Evolutionary conservation across 805 yeast species (phyloP), one percentile per base, ranked within the genome.

Genomic region (Brettanomyces custersianus): DNA sequence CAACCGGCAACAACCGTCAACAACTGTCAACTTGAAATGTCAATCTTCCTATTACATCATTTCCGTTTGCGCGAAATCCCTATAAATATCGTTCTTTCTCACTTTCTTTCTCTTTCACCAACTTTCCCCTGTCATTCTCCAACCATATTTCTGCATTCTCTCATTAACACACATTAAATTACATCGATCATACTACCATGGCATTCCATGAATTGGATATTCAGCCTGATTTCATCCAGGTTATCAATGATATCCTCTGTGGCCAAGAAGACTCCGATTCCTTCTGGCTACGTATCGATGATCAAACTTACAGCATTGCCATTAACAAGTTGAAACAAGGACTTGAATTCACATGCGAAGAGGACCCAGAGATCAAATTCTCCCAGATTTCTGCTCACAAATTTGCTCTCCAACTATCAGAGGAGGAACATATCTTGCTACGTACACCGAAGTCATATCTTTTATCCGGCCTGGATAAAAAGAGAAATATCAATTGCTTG

Each of bases 181-280:
- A n/a, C n/a, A n/a, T n/a, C n/a, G n/a, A n/a, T n/a, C n/a, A n/a
- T n/a, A n/a, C n/a, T n/a, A 11, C 6, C 31, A 29, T 19, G 13
- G 34, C 28, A 36, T 33, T 40, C 3, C 43, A 36, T 16, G 30
- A 18, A 17, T 13, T 47, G 5, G 25, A 31, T 10, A 17, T 50
- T 3, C 56, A 49, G 33, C 34, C 36, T 2, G 54, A 49, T 33
- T 43, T 46, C 27, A 13, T 28, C 9, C 42, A 39, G 19, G 44
- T 47, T 1, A 13, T 47, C 3, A 31, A 31, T 19, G 55, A 49
- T n/a, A 30, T 40, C 4, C 20, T 18, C 5, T 5, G 25, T 3
- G 45, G 40, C 2, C 15, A 12, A 9, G 19, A 33, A 8, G 15
- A 29, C 11, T 24, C 19, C 17, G 43, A 42, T n/a, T 12, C 26